phyloP scores from a whole-genome alignment of 257 asterid species.

The Datura wrightii region DNA sequence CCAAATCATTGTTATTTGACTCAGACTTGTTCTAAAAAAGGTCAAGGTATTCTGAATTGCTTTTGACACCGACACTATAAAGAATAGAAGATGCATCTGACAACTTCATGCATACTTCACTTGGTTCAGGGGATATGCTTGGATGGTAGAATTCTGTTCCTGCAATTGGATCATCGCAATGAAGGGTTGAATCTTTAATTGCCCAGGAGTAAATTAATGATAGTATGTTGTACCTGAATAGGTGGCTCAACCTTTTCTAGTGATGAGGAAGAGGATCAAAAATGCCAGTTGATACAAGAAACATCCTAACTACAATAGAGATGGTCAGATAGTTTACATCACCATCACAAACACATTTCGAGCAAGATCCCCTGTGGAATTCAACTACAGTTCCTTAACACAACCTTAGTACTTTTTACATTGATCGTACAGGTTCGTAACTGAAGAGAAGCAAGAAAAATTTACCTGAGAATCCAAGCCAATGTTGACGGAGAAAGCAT shows the following conservation, averaged over 20 bases:
- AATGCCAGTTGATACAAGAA: slow-evolving; percentile 7
- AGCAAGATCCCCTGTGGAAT: neutral
- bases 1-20: neutral
- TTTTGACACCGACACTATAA: neutral
- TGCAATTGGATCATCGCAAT: neutral
- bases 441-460: neutral
- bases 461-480: slow-evolving; percentile 88
- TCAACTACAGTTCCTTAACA: neutral
- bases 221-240: neutral
- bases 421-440: neutral
- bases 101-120: neutral
- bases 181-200: neutral
- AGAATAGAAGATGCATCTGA: neutral
- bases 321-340: neutral
- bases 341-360: neutral
- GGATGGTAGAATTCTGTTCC: neutral
- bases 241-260: neutral
- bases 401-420: neutral
- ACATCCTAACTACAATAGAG: neutral
- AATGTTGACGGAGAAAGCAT: slow-evolving; percentile 68
- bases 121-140: neutral
- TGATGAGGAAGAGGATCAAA: neutral
- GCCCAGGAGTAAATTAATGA: neutral
- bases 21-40: neutral
- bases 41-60: neutral